Percentiles rank a stretch among this genome's conserved stretches.
Evolutionary conservation across 768 basidiomycete genomes (phyloP).

Genomic region (Tephrocybe sp.): DNA sequence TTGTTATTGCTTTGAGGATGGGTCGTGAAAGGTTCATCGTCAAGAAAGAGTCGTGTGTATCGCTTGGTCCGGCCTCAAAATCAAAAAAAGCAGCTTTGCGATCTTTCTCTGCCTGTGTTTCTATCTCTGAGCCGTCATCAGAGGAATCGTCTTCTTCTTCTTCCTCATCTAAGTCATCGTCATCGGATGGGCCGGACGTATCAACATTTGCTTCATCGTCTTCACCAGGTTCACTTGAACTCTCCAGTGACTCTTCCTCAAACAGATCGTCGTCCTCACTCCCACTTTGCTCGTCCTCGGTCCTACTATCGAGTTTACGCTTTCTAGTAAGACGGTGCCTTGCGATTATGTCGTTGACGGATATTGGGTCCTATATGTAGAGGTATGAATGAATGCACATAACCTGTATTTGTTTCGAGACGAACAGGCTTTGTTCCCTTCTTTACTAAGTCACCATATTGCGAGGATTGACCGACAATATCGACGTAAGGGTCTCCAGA

Average conservation of each 20-base stretch:
- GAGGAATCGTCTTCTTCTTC: slow-evolving; percentile 26
- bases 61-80: slow-evolving; percentile 45
- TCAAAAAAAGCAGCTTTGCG: slow-evolving; percentile 92
- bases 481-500: slow-evolving; percentile 70
- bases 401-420: slow-evolving; percentile 11
- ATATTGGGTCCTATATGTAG: slow-evolving; percentile 63
- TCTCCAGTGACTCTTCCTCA: slow-evolving; percentile 29
- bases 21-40: slow-evolving; percentile 96
- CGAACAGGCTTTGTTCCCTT: slow-evolving; percentile 63
- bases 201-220: slow-evolving; percentile 32
- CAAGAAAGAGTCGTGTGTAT: slow-evolving; percentile 77
- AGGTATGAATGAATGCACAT: slow-evolving; percentile 7
- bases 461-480: slow-evolving; percentile 39
- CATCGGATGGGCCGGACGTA: slow-evolving; percentile 27
- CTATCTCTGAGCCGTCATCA: slow-evolving; percentile 43
- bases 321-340: slow-evolving; percentile 61
- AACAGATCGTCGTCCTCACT: slow-evolving; percentile 36
- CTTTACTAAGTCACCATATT: slow-evolving; percentile 58
- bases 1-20: slow-evolving; percentile 85
- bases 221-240: slow-evolving; percentile 23
- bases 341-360: slow-evolving; percentile 91
- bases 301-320: slow-evolving; percentile 56
- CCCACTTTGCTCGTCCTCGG: slow-evolving; percentile 32
- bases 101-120: slow-evolving; percentile 66
- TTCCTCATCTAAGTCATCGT: slow-evolving; percentile 34